Evolutionary conservation across 2,329 filamentous ascomycete species (phyloP).

Genomic region (Cladophialophora carrionii): DNA sequence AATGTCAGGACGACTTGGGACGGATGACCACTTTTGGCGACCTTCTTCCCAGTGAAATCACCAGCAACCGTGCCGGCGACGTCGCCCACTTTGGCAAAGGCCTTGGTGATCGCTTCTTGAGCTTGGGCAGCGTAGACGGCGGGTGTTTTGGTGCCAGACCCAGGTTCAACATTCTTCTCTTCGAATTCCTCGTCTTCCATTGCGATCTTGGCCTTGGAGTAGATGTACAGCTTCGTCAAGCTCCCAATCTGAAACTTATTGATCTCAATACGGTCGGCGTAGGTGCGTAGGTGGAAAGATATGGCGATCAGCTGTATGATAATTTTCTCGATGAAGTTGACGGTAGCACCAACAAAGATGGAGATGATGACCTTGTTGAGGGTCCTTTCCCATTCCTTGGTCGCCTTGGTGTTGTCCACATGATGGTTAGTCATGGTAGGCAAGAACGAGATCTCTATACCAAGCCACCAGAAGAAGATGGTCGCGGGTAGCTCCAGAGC

Average conservation of each 20-base stretch:
- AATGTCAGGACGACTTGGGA: slow-evolving; percentile 82
- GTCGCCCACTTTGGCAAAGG: slow-evolving; percentile 78
- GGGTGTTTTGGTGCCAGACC: slow-evolving; percentile 72
- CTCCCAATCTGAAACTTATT: slow-evolving; percentile 86
- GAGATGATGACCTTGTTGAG: slow-evolving; percentile 85
- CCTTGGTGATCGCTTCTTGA: slow-evolving; percentile 73
- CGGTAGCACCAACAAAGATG: slow-evolving; percentile 74
- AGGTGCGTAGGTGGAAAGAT: slow-evolving; percentile 88
- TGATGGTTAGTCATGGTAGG: slow-evolving; percentile 75
- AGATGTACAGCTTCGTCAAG: slow-evolving; percentile 66
- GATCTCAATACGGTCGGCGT: slow-evolving; percentile 84
- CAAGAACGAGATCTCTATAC: slow-evolving; percentile 80
- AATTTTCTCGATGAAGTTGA: slow-evolving; percentile 91
- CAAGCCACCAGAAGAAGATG: slow-evolving; percentile 89
- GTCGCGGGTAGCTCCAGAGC: slow-evolving; percentile 83
- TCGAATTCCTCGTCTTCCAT: slow-evolving; percentile 78
- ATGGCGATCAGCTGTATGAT: slow-evolving; percentile 93
- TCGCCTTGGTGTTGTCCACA: slow-evolving; percentile 55
- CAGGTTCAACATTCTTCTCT: slow-evolving; percentile 54
- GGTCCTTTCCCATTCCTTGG: slow-evolving; percentile 70
- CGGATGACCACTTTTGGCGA: slow-evolving; percentile 73
- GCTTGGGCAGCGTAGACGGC: slow-evolving; percentile 69
- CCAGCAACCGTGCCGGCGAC: slow-evolving; percentile 84
- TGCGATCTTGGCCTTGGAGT: slow-evolving; percentile 65
- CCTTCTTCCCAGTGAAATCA: slow-evolving; percentile 79